Conservation (phyloP, 495 filamentous ascomycete species). For the Eremomyces bilateralis region DNA sequence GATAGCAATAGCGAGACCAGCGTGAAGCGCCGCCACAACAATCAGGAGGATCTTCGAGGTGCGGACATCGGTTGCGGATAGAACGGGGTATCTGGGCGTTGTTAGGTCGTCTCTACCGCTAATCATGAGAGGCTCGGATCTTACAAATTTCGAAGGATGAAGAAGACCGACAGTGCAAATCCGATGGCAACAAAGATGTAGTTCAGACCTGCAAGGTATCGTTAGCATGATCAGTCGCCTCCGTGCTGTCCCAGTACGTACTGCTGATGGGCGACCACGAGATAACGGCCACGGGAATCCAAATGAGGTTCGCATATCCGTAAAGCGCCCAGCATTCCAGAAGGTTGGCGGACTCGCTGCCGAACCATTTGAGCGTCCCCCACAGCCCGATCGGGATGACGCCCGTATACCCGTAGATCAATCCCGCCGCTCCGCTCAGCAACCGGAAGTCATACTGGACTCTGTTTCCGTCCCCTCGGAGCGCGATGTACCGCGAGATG, state of each 20-base stretch:
- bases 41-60: constrained; percentile 74
- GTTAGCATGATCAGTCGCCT: neutral
- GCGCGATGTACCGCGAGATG: constrained; percentile 67
- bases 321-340: constrained; percentile 89
- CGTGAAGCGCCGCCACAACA: constrained; percentile 64
- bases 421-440: constrained; percentile 59
- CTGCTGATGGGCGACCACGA: constrained; percentile 61
- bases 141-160: constrained; percentile 72
- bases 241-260: constrained; percentile 5
- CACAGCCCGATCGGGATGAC: constrained; percentile 67
- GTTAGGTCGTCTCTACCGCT: neutral
- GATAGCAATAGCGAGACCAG: constrained; percentile 73
- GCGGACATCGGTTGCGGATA: constrained; percentile 79
- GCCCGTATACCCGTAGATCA: constrained; percentile 80
- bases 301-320: constrained; percentile 86
- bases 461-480: constrained; percentile 32
- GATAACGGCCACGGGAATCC: constrained; percentile 85
- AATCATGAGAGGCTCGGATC: constrained; percentile 1
- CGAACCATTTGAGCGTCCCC: constrained; percentile 83
- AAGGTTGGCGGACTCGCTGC: constrained; percentile 65
- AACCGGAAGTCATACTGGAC: constrained; percentile 79
- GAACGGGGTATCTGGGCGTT: constrained; percentile 41
- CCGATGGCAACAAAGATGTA: constrained; percentile 83
- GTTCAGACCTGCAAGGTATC: constrained; percentile 43
- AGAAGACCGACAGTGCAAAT: constrained; percentile 66